Percentiles rank a stretch among this genome's conserved stretches.
Evolutionary conservation across 192 early-diverging fungal genomes (phyloP).

Genomic region (Entophlyctis luteolus): DNA sequence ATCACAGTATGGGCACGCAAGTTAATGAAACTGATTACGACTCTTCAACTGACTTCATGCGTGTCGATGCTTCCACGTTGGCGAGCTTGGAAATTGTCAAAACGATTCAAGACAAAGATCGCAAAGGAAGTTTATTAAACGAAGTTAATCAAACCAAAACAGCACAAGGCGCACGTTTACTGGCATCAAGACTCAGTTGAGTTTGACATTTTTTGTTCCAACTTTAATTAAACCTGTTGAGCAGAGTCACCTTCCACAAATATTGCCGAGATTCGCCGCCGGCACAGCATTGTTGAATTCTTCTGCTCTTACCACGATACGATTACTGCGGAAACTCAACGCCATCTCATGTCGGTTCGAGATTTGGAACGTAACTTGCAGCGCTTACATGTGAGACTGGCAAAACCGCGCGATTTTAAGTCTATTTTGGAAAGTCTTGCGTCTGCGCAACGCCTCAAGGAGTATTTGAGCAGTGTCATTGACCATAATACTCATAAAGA

Average conservation of each 20-base stretch:
- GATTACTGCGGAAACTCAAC: neutral
- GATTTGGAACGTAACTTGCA: slow-evolving; percentile 44
- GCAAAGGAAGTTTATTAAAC: slow-evolving; percentile 61
- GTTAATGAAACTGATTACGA: slow-evolving; percentile 45
- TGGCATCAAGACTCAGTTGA: slow-evolving; percentile 62
- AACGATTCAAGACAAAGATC: slow-evolving; percentile 38
- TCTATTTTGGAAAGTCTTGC: slow-evolving; percentile 26
- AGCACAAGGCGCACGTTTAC: slow-evolving; percentile 68
- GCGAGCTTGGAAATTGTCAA: slow-evolving; percentile 71
- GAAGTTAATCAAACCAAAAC: slow-evolving; percentile 78
- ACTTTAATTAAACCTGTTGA: neutral
- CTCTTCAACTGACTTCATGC: slow-evolving; percentile 33
- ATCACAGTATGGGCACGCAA: slow-evolving; percentile 49
- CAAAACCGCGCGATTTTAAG: slow-evolving; percentile 25
- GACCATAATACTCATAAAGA: neutral
- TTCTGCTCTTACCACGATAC: neutral
- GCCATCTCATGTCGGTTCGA: neutral
- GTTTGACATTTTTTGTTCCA: slow-evolving; percentile 50
- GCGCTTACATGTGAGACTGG: slow-evolving; percentile 29
- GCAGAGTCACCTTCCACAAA: slow-evolving; percentile 7
- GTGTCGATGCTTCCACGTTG: slow-evolving; percentile 77
- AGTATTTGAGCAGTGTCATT: neutral
- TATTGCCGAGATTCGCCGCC: slow-evolving; percentile 3
- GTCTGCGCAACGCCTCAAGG: neutral
- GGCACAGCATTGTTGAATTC: neutral